Base-by-base conservation (phyloP, 352 stramenopile species). In the Pythium sp. region DNA sequence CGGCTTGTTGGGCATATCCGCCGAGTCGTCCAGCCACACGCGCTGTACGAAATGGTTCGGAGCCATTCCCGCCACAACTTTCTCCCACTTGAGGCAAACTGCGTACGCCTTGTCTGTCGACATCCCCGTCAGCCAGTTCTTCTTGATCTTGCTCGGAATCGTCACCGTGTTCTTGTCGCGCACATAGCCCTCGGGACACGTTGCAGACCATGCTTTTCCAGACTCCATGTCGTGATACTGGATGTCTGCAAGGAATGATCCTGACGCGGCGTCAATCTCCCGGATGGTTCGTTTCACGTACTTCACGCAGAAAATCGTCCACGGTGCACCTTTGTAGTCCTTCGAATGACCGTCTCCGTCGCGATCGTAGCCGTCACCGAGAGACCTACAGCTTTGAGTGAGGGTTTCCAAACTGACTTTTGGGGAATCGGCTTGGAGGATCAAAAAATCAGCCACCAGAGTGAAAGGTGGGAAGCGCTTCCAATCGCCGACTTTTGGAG, bases 261-360 rank as follows among this genome's bases (percentile, higher is more conserved):
- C 57, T 0, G 53, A 51, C 18, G 51, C 12, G 14, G 68, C 65
- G 5, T 69, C 41, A 28, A 82, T 60, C 60, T 85, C 78, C 8
- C 78, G 73, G 20, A 82, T 38, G 4, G 65, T 73, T 3, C 64
- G 64, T 36, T 66, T 73, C 26, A 63, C 30, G 55, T 82, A 81
- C 14, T 68, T 65, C 46, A 80, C 64, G 30, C 78, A 85, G 51
- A 85, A 77, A 41, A 85, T 82, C 34, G 78, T 81, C 75, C 73
- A 81, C 2, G 75, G 78, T 2, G 75, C 78, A 6, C 57, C 54
- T 56, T 68, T 74, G 51, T 85, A 85, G 57, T 85, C 75, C 26
- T 78, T 79, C 20, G 78, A 85, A 58, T 85, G 78, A 11, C 71
- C 75, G 38, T 85, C 78, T 0, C 78, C 78, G 32, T 79, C 72